phyloP scores from a whole-genome alignment of 768 basidiomycete species.

The Psilocybe tampanensis region DNA sequence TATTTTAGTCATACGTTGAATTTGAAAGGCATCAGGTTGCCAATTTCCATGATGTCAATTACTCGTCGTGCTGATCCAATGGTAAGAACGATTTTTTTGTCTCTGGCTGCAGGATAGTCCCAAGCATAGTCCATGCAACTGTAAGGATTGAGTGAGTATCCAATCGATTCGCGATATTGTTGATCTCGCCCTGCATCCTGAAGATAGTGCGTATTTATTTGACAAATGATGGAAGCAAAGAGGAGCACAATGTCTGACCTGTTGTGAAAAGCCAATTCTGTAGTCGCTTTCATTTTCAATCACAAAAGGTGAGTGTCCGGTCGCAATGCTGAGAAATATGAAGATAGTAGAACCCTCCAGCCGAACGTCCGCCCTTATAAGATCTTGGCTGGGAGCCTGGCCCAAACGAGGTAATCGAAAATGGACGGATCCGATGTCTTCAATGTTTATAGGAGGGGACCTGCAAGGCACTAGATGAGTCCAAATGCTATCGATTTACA shows the following conservation, averaged over 20 bases:
- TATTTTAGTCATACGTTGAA: conserved; percentile 65
- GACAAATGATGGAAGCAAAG: neutral
- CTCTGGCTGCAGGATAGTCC: conserved; percentile 86
- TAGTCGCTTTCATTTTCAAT: conserved; percentile 90
- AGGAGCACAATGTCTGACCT: conserved; percentile 44
- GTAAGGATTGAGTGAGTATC: conserved; percentile 63
- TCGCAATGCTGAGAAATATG: conserved; percentile 67
- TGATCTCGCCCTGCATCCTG: conserved; percentile 50
- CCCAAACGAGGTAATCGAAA: conserved; percentile 62
- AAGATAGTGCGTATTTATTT: neutral
- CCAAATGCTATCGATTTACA: neutral
- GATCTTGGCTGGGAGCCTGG: conserved; percentile 36
- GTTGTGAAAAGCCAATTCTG: conserved; percentile 69
- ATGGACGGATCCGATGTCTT: conserved; percentile 86
- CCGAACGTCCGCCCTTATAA: conserved; percentile 77
- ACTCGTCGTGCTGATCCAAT: conserved; percentile 63
- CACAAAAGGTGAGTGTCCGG: conserved; percentile 83
- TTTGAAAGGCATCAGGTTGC: conserved; percentile 86
- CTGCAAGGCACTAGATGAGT: conserved; percentile 38
- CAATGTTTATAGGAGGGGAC: conserved; percentile 91
- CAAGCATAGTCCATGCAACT: conserved; percentile 77
- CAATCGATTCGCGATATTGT: conserved; percentile 39
- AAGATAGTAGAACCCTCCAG: conserved; percentile 91
- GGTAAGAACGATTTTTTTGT: conserved; percentile 75
- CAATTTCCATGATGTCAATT: conserved; percentile 96